phyloP scores from a whole-genome alignment of 495 filamentous ascomycete genomes.

The Saxophila tyrrhenica region DNA sequence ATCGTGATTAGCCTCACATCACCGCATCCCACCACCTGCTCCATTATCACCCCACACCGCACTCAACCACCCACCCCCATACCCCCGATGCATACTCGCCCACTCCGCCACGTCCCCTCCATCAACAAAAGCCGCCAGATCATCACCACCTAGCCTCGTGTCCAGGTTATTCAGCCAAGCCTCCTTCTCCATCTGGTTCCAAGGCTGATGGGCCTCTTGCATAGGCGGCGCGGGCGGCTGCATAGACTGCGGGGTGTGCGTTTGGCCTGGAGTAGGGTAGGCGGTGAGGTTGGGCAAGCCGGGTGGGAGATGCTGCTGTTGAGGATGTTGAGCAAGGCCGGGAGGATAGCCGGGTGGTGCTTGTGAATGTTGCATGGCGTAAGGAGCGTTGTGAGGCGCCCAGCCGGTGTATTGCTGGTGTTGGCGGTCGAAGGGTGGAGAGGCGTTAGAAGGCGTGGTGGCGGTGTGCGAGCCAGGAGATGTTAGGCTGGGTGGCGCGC shows the following conservation, averaged over 20 bases:
- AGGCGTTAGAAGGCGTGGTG: slow-evolving; percentile 11
- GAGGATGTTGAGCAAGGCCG: neutral
- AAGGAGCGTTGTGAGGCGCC: slow-evolving; percentile 8
- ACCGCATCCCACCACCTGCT: neutral
- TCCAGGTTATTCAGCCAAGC: slow-evolving; percentile 24
- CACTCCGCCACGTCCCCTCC: slow-evolving; percentile 11
- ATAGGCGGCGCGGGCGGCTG: neutral
- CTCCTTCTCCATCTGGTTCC: slow-evolving; percentile 18
- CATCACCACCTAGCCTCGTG: slow-evolving; percentile 25
- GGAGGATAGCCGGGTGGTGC: neutral
- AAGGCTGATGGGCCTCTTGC: slow-evolving; percentile 2
- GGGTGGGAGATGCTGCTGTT: neutral
- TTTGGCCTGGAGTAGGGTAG: neutral
- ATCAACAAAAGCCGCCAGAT: slow-evolving; percentile 24
- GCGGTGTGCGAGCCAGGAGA: slow-evolving; percentile 10
- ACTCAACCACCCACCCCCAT: slow-evolving; percentile 4
- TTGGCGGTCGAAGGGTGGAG: slow-evolving; percentile 6
- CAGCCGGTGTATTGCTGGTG: slow-evolving; percentile 1
- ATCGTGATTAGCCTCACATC: too few species aligned
- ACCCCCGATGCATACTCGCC: neutral
- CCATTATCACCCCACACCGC: slow-evolving; percentile 3
- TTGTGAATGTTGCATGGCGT: neutral
- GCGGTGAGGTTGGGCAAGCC: neutral
- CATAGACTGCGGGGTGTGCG: neutral
- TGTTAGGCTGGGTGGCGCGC: slow-evolving; percentile 9